Base-by-base conservation (phyloP, 768 basidiomycete genomes). In the Panaeolus papilionaceus region DNA sequence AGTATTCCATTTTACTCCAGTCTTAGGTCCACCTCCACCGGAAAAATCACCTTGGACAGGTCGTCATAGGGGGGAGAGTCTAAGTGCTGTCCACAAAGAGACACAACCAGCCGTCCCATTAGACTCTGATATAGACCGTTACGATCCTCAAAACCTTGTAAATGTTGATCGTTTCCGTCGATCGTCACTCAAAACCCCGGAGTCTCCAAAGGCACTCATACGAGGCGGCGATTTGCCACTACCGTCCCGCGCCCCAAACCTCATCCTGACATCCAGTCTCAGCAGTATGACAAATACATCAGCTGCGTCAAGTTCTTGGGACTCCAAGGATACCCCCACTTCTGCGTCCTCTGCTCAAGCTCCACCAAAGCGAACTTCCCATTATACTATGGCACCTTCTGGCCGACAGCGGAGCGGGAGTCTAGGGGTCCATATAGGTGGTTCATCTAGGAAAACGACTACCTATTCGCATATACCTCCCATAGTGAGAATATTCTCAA, bases 401-500 rank as follows among this genome's bases (percentile, higher is more conserved):
- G 85, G 87, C 10, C 82, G 88, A 38, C 77, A 83, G 62, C 86
- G 88, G 66, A 90, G 88, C 71, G 87, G 88, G n/a, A 90, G 89
- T 72, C 20, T 58, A 58, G 54, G 54, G 4, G 54, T 58, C 4
- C 54, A 58, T 7, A 58, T 58, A 28, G 28, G 54, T n/a, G 26
- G 26, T 14, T 28, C 54, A 33, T 58, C 54, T 33, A 81, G 76
- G 67, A 78, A 78, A 45, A 79, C 78, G 40, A 70, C 74, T 20
- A 75, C 81, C 63, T 81, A 82, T 68, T 81, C 83, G 2, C 77
- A 77, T 65, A 66, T 77, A 69, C 74, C 64, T 64, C 63, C 71
- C 78, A 74, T 70, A 28, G 77, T 77, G 54, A 71, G 67, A 64
- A 28, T 49, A 61, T 61, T 39, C 47, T 42, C 51, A 38, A 62